Base-by-base conservation (phyloP, 1,284 basidiomycete species). In the Trametes sp. region DNA sequence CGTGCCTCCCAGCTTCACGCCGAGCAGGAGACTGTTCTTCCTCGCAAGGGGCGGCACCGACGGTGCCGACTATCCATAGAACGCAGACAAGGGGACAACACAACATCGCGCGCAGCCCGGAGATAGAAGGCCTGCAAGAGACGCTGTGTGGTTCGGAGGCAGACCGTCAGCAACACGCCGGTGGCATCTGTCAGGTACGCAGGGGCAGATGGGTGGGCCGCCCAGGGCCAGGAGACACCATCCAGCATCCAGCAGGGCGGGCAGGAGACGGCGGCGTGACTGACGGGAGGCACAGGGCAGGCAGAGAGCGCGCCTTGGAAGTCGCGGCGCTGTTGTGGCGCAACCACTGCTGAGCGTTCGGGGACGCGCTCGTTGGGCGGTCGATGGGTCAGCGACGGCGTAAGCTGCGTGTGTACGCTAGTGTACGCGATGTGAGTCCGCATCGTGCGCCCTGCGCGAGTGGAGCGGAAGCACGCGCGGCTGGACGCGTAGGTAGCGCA, bases 391-490 rank as follows among this genome's bases (percentile, higher is more conserved):
- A 28, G 28, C 31, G 31, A 14, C 13, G 16, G 38, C 38, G 38
- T 41, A 41, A 41, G 13, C 38, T 21, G 29, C 44, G 33, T 35
- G 31, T 14, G 31, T 44, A 31, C 16, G 54, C 23, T n/a, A n/a
- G 31, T 14, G 31, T 44, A 31, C 16, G 54, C 23, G 31, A n/a
- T 38, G 31, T n/a, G 38, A 14, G 19, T 4, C 14, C 16, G 7
- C 16, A 7, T n/a, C 16, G 38, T 19, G 19, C 16, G 8, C 14
- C 14, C 38, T 7, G 38, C 19, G 26, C 7, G 21, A 23, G 36
- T 29, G 45, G 45, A 44, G 58, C 33, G n/a, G 58, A 60, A 54
- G 58, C 58, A 54, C 45, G 48, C 38, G 57, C 38, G 57, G 50
- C 48, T 14, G 35, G 36, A 31, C 38, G 54, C 54, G 38, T 41